phyloP scores from a whole-genome alignment of 495 filamentous ascomycete genomes.

The Amniculicola lignicola region DNA sequence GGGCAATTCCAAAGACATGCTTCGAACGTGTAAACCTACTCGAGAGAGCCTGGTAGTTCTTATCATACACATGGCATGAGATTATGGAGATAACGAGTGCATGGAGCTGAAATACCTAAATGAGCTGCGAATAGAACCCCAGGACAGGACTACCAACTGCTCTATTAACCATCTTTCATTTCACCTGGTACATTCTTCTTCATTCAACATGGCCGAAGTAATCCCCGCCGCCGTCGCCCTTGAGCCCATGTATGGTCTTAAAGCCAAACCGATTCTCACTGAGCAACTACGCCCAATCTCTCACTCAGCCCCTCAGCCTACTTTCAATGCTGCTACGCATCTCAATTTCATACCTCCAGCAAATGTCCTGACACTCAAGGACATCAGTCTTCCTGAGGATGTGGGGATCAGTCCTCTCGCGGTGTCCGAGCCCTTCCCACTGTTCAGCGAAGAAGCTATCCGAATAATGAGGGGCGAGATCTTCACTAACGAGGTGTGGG shows the following conservation, averaged over 20 bases:
- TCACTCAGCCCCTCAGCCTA: not conserved
- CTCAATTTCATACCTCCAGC: not conserved
- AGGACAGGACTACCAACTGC: too few relatives aligned
- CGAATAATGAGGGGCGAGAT: slow-evolving; percentile 23
- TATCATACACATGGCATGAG: too few relatives aligned
- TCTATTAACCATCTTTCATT: too few relatives aligned
- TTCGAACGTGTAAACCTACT: not conserved
- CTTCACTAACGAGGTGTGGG: slow-evolving; percentile 17
- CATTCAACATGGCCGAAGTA: not conserved
- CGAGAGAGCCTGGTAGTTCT: too few relatives aligned
- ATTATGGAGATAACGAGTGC: too few relatives aligned
- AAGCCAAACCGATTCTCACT: slow-evolving; percentile 1
- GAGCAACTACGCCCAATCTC: not conserved
- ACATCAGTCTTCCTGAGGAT: not conserved
- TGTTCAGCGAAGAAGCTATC: slow-evolving; percentile 26
- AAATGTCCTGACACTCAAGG: not conserved
- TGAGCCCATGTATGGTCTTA: not conserved
- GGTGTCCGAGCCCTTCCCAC: slow-evolving; percentile 25
- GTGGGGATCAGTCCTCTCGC: slow-evolving; percentile 12
- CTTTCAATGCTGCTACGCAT: not conserved
- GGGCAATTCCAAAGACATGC: not conserved
- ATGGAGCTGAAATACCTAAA: too few relatives aligned
- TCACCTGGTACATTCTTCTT: too few relatives aligned
- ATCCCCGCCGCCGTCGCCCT: not conserved
- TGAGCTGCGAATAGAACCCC: too few relatives aligned